A percentile compares a stretch with the other conserved stretches of the same genome.
These are phyloP conservation scores for Diaporthe sp. DNA, from an alignment of 2,329 filamentous ascomycete genomes.

Conservation along the genomic window DNA sequence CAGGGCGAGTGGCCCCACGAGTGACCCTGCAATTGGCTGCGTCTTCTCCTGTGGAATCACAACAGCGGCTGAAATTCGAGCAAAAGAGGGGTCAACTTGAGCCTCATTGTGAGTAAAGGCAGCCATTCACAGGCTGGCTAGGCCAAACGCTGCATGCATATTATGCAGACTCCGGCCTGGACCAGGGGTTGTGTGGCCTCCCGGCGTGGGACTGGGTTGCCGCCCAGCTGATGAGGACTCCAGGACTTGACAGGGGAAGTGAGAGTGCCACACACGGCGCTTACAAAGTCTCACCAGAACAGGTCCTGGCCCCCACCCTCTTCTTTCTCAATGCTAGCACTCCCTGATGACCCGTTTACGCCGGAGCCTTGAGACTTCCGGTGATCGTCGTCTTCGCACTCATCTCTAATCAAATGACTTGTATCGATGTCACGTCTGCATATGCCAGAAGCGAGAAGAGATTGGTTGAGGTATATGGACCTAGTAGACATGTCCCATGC, in stretches of 20 bases:
- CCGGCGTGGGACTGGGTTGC: neutral
- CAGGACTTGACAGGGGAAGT: neutral
- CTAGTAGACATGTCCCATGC: no score
- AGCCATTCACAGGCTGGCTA: neutral
- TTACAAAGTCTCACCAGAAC: neutral
- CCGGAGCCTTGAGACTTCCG: neutral
- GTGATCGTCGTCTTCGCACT: neutral
- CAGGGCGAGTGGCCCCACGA: neutral
- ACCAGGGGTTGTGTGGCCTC: neutral
- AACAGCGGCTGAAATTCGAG: neutral
- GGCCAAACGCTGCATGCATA: neutral
- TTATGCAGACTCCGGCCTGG: neutral
- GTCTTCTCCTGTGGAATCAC: neutral
- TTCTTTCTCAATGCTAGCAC: neutral
- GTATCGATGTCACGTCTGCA: no score
- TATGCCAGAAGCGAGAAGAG: no score
- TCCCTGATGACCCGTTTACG: neutral
- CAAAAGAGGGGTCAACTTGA: slow-evolving; percentile 10
- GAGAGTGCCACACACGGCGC: neutral
- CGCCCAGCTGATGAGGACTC: neutral
- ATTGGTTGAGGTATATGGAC: no score
- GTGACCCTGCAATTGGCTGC: neutral
- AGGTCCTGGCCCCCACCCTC: neutral
- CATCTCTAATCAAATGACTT: no score
- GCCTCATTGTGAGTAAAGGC: neutral